These are phyloP conservation scores for Apiotrichum mycotoxinovorans DNA, from an alignment of 1,284 basidiomycete genomes.

Conservation along the genomic window DNA sequence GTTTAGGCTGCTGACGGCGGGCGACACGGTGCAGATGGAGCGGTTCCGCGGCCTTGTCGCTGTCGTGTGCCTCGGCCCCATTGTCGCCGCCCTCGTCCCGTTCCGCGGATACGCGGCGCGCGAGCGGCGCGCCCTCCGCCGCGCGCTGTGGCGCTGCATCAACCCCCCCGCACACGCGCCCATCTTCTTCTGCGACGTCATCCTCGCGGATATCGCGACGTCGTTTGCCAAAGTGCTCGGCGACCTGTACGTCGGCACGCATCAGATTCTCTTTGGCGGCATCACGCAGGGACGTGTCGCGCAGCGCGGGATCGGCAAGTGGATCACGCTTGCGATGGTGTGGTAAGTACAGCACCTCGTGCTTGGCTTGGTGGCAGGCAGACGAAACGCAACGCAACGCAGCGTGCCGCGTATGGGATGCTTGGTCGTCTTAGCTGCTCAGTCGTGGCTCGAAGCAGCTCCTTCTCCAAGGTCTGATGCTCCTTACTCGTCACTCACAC, in stretches of 20 bases:
- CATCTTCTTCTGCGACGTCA: slow-evolving; percentile 84
- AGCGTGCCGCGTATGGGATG: no score
- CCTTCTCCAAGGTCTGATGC: no score
- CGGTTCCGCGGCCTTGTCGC: slow-evolving; percentile 70
- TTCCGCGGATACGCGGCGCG: slow-evolving; percentile 62
- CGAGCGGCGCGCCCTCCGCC: slow-evolving; percentile 69
- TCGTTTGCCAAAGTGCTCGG: slow-evolving; percentile 96
- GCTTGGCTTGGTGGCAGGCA: no score
- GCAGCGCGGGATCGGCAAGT: slow-evolving; percentile 62
- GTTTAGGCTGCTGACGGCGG: slow-evolving; percentile 61
- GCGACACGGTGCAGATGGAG: slow-evolving; percentile 62
- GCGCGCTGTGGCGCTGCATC: slow-evolving; percentile 69
- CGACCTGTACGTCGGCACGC: slow-evolving; percentile 83
- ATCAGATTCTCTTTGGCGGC: slow-evolving; percentile 66
- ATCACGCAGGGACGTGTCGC: slow-evolving; percentile 64
- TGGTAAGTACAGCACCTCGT: slow-evolving; percentile 59
- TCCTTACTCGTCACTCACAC: not conserved
- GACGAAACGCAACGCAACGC: no score
- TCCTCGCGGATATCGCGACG: slow-evolving; percentile 92
- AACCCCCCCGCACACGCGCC: slow-evolving; percentile 61
- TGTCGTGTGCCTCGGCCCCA: slow-evolving; percentile 60
- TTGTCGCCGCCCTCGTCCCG: slow-evolving; percentile 63
- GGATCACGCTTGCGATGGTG: slow-evolving; percentile 78
- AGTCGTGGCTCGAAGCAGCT: no score
- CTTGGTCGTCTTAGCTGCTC: no score